These are phyloP conservation scores for Melastoma candidum DNA, from an alignment of 441 rosid genomes.

Conservation along the genomic window DNA sequence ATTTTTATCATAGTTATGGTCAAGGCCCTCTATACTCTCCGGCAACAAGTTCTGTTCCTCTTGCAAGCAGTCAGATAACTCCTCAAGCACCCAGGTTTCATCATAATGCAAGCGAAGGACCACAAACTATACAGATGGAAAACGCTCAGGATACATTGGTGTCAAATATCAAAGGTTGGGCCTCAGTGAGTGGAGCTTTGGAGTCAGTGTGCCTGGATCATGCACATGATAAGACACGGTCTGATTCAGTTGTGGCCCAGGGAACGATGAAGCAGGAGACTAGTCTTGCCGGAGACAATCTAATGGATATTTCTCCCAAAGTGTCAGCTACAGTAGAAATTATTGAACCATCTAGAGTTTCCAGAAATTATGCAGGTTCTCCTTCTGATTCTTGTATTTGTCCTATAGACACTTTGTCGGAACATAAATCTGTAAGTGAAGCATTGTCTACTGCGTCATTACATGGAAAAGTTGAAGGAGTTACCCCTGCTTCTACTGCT, in stretches of 20 bases:
- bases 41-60: constrained; percentile 37
- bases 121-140: constrained; percentile 43
- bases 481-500: constrained; percentile 15
- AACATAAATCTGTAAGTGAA: constrained; percentile 29
- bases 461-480: constrained; percentile 25
- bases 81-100: constrained; percentile 59
- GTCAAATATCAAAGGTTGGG: constrained; percentile 33
- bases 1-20: constrained; percentile 41
- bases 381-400: constrained; percentile 29
- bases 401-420: constrained; percentile 33
- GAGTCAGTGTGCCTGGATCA: constrained; percentile 35
- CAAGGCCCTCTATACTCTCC: constrained; percentile 7
- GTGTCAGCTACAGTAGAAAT: constrained; percentile 31
- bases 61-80: constrained; percentile 48
- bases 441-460: constrained; percentile 24
- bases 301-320: constrained; percentile 15
- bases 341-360: constrained; percentile 30
- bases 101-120: constrained; percentile 42
- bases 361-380: constrained; percentile 29
- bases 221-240: constrained; percentile 26
- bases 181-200: constrained; percentile 26
- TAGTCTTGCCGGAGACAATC: constrained; percentile 28
- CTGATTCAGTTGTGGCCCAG: constrained; percentile 31
- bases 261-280: constrained; percentile 45
- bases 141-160: constrained; percentile 33